Evolutionary conservation across 352 stramenopile genomes (phyloP).

Genomic region (Phytophthora cryptogea): DNA sequence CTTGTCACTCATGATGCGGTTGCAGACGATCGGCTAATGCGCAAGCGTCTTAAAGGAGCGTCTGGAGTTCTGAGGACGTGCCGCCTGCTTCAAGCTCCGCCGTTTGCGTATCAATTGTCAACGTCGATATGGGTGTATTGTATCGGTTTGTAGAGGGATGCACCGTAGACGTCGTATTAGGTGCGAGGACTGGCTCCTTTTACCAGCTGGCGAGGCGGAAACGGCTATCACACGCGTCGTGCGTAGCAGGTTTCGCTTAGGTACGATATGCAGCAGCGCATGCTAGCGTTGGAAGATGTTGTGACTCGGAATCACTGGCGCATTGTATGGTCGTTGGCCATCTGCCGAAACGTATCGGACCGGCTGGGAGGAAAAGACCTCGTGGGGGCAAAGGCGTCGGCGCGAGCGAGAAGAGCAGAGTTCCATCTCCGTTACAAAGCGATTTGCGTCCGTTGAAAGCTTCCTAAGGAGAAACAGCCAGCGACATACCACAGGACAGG

Average conservation of each 20-base stretch:
- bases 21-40: conserved; percentile 4
- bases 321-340: conserved; percentile 20
- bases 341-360: conserved; percentile 22
- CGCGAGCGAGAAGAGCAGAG: background rate
- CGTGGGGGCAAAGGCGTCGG: conserved; percentile 10
- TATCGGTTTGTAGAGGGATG: conserved; percentile 6
- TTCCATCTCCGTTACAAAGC: conserved; percentile 20
- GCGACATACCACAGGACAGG: conserved; percentile 21
- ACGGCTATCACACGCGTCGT: background rate
- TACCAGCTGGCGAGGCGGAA: background rate
- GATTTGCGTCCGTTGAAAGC: conserved; percentile 22
- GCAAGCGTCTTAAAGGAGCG: conserved; percentile 20
- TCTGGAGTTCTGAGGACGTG: background rate
- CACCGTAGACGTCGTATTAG: background rate
- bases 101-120: conserved; percentile 19
- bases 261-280: background rate
- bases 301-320: conserved; percentile 16
- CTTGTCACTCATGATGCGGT: conserved; percentile 15
- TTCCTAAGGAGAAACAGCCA: background rate
- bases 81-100: conserved; percentile 14
- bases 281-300: conserved; percentile 13
- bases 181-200: background rate
- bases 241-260: background rate
- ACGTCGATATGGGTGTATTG: conserved; percentile 5
- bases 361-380: conserved; percentile 11